Conservation (phyloP, 345 rosid species). For the Leavenworthia alabamica region DNA sequence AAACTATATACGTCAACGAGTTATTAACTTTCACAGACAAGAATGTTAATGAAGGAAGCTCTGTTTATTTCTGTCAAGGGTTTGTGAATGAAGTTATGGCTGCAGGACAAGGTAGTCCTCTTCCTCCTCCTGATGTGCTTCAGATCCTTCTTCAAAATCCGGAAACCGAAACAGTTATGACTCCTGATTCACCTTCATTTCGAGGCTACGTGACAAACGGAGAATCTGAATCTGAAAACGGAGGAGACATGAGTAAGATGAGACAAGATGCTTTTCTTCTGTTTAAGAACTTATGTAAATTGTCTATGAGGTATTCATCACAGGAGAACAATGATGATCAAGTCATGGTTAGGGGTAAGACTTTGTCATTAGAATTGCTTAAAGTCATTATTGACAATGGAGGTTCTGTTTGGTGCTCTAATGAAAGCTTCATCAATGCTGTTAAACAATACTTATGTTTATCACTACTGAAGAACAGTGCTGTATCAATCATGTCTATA, state of each 20-base stretch:
- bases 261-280: slow-evolving; percentile 83
- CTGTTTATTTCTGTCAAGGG: slow-evolving; percentile 67
- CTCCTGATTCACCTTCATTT: slow-evolving; percentile 25
- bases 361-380: slow-evolving; percentile 71
- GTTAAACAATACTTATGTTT: slow-evolving; percentile 84
- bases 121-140: slow-evolving; percentile 39
- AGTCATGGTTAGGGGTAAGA: slow-evolving; percentile 84
- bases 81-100: slow-evolving; percentile 68
- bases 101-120: slow-evolving; percentile 52
- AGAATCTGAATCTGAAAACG: slow-evolving; percentile 22
- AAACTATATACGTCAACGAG: slow-evolving; percentile 58
- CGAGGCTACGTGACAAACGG: slow-evolving; percentile 32
- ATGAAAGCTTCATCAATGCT: slow-evolving; percentile 75
- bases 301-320: slow-evolving; percentile 89
- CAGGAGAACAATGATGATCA: slow-evolving; percentile 92
- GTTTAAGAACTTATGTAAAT: slow-evolving; percentile 80
- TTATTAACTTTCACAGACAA: slow-evolving; percentile 72
- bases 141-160: slow-evolving; percentile 32
- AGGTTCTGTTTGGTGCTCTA: slow-evolving; percentile 65
- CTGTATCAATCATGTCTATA: slow-evolving; percentile 84
- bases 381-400: slow-evolving; percentile 71
- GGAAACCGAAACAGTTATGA: slow-evolving; percentile 36
- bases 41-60: slow-evolving; percentile 78
- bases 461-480: slow-evolving; percentile 92
- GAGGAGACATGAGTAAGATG: slow-evolving; percentile 48